Conservation (phyloP, 176 grass and related monocot genomes). For the Triticum turgidum region DNA sequence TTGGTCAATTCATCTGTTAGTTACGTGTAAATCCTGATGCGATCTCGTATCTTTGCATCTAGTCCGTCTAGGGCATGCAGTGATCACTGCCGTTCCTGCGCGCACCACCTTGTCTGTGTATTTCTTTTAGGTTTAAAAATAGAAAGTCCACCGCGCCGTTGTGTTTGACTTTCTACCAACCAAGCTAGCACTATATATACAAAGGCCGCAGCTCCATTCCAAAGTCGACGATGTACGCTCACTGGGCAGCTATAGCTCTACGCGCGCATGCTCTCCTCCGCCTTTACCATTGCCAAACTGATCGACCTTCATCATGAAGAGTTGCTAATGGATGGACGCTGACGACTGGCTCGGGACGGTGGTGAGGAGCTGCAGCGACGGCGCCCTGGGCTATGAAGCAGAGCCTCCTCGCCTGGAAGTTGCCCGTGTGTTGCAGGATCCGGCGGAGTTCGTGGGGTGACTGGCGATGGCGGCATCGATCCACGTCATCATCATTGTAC, state of each 20-base stretch:
- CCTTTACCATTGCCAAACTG: background rate
- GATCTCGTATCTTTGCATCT: background rate
- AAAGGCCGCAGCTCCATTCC: background rate
- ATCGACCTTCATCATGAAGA: slow-evolving; percentile 35
- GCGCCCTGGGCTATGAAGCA: background rate
- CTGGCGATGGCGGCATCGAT: background rate
- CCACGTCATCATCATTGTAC: background rate
- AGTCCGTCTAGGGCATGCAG: background rate
- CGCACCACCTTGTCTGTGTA: background rate
- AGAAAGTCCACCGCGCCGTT: background rate
- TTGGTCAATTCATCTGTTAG: background rate
- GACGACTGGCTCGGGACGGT: slow-evolving; percentile 65
- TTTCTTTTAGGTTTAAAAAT: background rate
- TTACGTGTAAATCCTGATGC: background rate
- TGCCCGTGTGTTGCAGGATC: background rate
- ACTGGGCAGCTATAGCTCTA: too few species aligned
- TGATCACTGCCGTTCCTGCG: slow-evolving; percentile 28
- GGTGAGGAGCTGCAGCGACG: slow-evolving; percentile 55
- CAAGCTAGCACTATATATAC: background rate
- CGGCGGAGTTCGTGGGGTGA: background rate
- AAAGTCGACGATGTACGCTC: slow-evolving; percentile 40
- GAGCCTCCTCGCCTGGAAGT: background rate
- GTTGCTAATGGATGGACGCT: background rate
- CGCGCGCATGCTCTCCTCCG: background rate
- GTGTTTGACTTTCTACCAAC: slow-evolving; percentile 38